These are phyloP conservation scores for Myxozyma neotropica DNA, from an alignment of 805 yeast genomes.

Conservation along the genomic window DNA sequence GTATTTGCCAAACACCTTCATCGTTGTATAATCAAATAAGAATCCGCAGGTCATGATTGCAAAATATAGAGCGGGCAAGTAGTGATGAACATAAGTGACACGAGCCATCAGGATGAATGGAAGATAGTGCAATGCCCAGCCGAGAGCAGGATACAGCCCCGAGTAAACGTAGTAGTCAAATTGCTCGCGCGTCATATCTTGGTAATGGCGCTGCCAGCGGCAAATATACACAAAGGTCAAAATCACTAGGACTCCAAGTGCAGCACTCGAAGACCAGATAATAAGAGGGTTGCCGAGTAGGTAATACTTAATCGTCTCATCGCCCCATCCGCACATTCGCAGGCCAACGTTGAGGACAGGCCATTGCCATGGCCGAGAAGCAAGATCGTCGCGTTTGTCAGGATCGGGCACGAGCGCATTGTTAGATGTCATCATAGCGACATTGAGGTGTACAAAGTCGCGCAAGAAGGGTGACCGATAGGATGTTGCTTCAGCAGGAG, in stretches of 20 bases:
- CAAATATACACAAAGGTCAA: slow-evolving; percentile 45
- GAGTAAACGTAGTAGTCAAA: slow-evolving; percentile 55
- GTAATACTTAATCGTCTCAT: slow-evolving; percentile 58
- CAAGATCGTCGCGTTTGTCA: slow-evolving; percentile 69
- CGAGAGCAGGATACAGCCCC: slow-evolving; percentile 82
- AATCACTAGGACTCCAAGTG: slow-evolving; percentile 50
- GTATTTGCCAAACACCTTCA: slow-evolving; percentile 19
- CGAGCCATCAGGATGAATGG: slow-evolving; percentile 95
- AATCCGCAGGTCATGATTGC: slow-evolving; percentile 79
- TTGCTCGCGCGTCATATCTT: slow-evolving; percentile 47
- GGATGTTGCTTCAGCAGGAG: slow-evolving; percentile 45
- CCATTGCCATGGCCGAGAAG: slow-evolving; percentile 85
- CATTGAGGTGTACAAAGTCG: slow-evolving; percentile 71
- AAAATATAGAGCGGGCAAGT: slow-evolving; percentile 91
- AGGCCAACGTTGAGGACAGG: slow-evolving; percentile 68
- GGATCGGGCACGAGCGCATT: slow-evolving; percentile 78
- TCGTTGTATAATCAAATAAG: slow-evolving; percentile 54
- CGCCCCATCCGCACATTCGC: slow-evolving; percentile 76
- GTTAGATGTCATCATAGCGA: slow-evolving; percentile 82
- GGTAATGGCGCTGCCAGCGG: slow-evolving; percentile 72
- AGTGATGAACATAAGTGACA: slow-evolving; percentile 95
- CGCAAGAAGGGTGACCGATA: slow-evolving; percentile 60
- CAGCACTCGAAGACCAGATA: slow-evolving; percentile 63
- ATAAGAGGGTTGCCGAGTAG: slow-evolving; percentile 66
- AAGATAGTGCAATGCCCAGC: slow-evolving; percentile 85